Conservation (phyloP, 805 yeast genomes). For the Candida schatavii region DNA sequence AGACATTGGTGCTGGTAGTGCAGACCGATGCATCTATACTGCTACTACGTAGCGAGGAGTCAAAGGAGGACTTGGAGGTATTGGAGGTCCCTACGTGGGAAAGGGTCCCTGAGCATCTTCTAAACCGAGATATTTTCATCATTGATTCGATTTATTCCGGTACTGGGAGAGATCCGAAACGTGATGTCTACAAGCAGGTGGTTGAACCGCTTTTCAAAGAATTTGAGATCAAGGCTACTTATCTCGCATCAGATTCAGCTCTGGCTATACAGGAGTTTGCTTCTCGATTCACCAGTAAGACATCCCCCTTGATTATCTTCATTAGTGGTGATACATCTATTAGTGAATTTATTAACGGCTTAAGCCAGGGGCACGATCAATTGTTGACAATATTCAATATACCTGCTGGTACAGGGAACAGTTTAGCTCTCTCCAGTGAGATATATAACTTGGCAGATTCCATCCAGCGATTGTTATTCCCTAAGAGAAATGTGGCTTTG, state of each 20-base stretch:
- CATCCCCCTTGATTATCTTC: constrained; percentile 47
- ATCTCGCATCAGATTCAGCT: constrained; percentile 41
- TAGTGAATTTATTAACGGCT: constrained; percentile 66
- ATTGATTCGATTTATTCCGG: constrained; percentile 55
- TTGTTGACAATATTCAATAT: constrained; percentile 32
- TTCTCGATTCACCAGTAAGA: constrained; percentile 13
- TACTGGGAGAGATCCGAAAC: constrained; percentile 29
- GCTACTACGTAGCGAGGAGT: constrained; percentile 2
- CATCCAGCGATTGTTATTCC: constrained; percentile 30
- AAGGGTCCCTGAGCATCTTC: constrained; percentile 2
- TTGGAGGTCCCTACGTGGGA: not conserved
- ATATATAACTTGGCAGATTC: constrained; percentile 25
- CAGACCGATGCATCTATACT: constrained; percentile 3
- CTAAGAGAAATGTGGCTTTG: constrained; percentile 28
- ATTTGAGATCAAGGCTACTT: constrained; percentile 34
- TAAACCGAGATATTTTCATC: constrained; percentile 15
- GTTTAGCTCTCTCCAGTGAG: constrained; percentile 63
- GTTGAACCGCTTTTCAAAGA: constrained; percentile 47
- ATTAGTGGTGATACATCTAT: constrained; percentile 87
- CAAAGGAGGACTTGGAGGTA: not conserved
- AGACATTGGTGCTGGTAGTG: constrained; percentile 3
- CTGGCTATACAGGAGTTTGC: constrained; percentile 44
- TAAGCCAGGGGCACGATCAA: constrained; percentile 13
- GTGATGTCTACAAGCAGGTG: constrained; percentile 39
- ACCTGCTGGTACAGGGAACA: constrained; percentile 88